Evolutionary conservation across 805 yeast genomes (phyloP), one percentile per base, ranked within the genome.

Genomic region (Ogataea corticis): DNA sequence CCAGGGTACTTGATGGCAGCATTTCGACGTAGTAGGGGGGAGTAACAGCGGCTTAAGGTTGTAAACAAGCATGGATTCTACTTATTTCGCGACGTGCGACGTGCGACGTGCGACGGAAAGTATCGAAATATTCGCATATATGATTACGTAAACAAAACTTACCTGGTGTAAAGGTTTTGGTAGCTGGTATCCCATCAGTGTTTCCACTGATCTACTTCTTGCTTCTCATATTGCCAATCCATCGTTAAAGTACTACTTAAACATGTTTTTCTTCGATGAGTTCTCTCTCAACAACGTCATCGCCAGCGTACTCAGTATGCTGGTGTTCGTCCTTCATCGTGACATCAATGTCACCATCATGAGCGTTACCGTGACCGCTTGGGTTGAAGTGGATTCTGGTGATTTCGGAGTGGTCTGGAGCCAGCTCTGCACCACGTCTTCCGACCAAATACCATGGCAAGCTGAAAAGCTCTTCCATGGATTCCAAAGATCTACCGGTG

Each of bases 361-460:
- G 46, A 15, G 55, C 50, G 33, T 46, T 50, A 7, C 56, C 55
- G 9, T 35, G 34, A 4, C 48, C 49, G 12, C 34, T 21, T 13
- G 39, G 29, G 45, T 45, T 37, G 45, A 33, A 41, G 37, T 53
- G 55, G 23, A 53, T 36, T 27, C 51, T 35, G 33, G 46, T 53
- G 34, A 53, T 45, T 41, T 53, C 55, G 23, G 52, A 48, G 40
- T 67, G 52, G 54, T 78, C 82, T 28, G 82, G 82, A 48, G 79
- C 74, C 50, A 78, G 66, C 50, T 67, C 62, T 27, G 74, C 70
- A 56, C 82, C 83, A 45, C 63, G 71, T 63, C 83, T 69, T 37
- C 84, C 84, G 51, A 79, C 68, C 42, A 76, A 52, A 58, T 77
- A 76, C 83, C 83, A 79, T 42, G 83, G 83, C 38, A 76, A 67